Conservation (phyloP, 1,284 basidiomycete genomes). For the Serendipita sp. region DNA sequence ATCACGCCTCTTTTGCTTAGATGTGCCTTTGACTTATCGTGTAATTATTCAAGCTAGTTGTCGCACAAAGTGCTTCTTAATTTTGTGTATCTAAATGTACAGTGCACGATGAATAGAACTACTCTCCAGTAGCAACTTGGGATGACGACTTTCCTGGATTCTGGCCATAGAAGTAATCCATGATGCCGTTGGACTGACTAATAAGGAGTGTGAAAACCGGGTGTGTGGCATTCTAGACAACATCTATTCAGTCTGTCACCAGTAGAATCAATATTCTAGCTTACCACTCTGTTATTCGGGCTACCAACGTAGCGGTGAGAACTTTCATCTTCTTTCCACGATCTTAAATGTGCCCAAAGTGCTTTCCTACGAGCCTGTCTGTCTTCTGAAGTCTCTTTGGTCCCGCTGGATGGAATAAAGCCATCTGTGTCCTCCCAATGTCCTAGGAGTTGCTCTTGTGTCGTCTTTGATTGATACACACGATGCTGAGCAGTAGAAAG, state of each 20-base stretch:
- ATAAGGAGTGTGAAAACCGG: conserved; percentile 77
- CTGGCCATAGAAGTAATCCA: conserved; percentile 68
- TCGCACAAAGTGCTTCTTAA: neutral
- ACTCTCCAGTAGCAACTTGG: neutral
- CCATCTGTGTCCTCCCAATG: conserved; percentile 27
- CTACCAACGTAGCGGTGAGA: conserved; percentile 48
- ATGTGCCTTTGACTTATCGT: neutral
- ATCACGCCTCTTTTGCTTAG: too few species aligned
- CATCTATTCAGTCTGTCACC: neutral
- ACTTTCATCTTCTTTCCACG: conserved; percentile 62
- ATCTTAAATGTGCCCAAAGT: conserved; percentile 45
- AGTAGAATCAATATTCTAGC: conserved; percentile 19
- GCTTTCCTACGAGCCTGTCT: conserved; percentile 33
- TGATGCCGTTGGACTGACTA: conserved; percentile 55
- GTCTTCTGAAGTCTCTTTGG: conserved; percentile 18
- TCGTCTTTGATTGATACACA: conserved; percentile 35
- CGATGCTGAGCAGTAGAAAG: conserved; percentile 78
- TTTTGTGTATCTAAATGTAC: neutral
- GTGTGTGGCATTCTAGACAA: conserved; percentile 69
- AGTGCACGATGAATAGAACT: neutral
- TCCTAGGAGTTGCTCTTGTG: conserved; percentile 28
- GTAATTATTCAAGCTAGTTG: neutral
- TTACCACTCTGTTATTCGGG: conserved; percentile 51
- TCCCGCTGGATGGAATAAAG: conserved; percentile 17
- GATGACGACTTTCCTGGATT: conserved; percentile 1